Evolutionary conservation across 2,329 filamentous ascomycete genomes (phyloP), one percentile per base, ranked within the genome.

Genomic region (Alternaria rosae): DNA sequence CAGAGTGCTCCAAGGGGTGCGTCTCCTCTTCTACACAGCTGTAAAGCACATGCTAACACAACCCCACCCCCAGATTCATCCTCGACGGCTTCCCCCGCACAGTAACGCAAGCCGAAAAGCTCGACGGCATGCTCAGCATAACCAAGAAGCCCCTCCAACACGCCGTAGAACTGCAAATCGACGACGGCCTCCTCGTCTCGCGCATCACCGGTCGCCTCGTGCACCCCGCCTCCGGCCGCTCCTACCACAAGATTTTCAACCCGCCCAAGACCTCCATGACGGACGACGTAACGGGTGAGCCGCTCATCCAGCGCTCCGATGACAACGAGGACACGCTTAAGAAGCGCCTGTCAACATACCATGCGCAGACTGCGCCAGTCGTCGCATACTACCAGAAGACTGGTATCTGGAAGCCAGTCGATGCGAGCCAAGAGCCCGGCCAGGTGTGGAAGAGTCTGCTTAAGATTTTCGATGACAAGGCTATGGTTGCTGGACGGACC

Each of bases 171-270:
- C 91, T 99, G 71, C 89, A 98, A 84, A 98, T 99, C 78, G 94
- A 98, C 82, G 95, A 98, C 80, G 87, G 88, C 43, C 91, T 99
- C 61, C 89, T 99, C 62, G 94, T 99, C 65, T 90, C 94, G 71
- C 92, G 95, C 78, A 98, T 99, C 82, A 99, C 95, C 64, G 95
- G 95, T 76, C 94, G 95, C 76, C 87, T 99, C 65, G 86, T 99
- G 74, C 95, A 99, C 87, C 94, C 94, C 61, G 94, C 94, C 54
- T 97, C 94, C 59, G 95, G 95, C 70, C 93, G 95, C 78, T 93
- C 92, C 72, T 99, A 99, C 86, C 95, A 99, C 89, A 95, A 91
- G 83, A 91, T 95, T 82, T 99, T 99, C 90, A 98, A 97, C 88
- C 95, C 95, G 54, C 95, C 95, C 76, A 97, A 97, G 89, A 84